Conservation (phyloP, 768 basidiomycete species). For the Pleurotus citrinopileatus region DNA sequence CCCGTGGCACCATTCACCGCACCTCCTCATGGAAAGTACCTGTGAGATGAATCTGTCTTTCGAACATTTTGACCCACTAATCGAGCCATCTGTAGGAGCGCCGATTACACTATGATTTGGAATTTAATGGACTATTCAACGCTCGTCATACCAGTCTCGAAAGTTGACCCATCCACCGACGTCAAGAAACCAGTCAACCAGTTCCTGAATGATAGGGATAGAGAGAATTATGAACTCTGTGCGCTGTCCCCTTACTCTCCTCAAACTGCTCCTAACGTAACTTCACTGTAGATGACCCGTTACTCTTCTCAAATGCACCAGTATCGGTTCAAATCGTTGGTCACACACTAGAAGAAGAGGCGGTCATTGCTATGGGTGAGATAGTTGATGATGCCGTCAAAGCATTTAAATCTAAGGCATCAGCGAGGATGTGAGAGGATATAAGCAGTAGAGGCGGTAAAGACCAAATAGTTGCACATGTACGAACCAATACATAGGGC, state of each 20-base stretch:
- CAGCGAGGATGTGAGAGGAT: neutral
- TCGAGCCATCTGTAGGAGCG: constrained; percentile 33
- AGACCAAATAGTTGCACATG: no score
- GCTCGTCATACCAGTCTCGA: constrained; percentile 61
- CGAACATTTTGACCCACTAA: neutral
- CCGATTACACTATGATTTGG: constrained; percentile 61
- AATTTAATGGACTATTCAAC: constrained; percentile 64
- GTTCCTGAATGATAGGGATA: constrained; percentile 55
- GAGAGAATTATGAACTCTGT: constrained; percentile 54
- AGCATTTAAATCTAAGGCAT: constrained; percentile 13
- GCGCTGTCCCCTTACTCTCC: constrained; percentile 18
- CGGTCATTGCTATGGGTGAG: constrained; percentile 64
- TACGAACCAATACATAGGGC: no score
- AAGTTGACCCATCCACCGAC: constrained; percentile 55
- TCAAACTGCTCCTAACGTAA: neutral
- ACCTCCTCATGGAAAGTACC: constrained; percentile 58
- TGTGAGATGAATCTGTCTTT: constrained; percentile 26
- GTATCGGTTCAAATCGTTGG: constrained; percentile 67
- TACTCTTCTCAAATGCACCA: constrained; percentile 51
- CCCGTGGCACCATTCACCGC: constrained; percentile 61
- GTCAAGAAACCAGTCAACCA: constrained; percentile 39
- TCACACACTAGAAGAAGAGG: constrained; percentile 68
- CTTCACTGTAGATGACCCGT: constrained; percentile 47
- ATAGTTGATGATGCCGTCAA: constrained; percentile 56
- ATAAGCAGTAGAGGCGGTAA: no score